Percentiles rank a stretch among this genome's conserved stretches.
phyloP scores from a whole-genome alignment of 2,329 filamentous ascomycete species.

The Claviceps purpurea region DNA sequence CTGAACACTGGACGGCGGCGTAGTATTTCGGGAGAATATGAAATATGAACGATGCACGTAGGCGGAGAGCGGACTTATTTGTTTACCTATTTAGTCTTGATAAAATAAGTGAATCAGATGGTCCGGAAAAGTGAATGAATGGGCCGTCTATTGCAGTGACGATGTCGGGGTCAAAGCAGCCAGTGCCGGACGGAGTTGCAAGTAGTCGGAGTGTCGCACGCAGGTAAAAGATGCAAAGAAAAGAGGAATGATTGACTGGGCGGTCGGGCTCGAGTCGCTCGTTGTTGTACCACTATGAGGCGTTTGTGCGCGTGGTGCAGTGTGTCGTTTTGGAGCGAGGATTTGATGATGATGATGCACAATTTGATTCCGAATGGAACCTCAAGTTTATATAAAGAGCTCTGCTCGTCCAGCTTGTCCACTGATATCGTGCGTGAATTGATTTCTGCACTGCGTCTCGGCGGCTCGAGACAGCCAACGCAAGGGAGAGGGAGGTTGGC shows the following conservation, averaged over 20 bases:
- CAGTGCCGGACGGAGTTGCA: background rate
- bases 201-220: background rate
- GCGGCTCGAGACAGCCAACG: slow-evolving; percentile 5
- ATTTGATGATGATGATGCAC: background rate
- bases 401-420: background rate
- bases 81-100: background rate
- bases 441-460: slow-evolving; percentile 2
- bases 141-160: background rate
- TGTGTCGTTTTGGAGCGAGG: background rate
- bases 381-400: slow-evolving; percentile 7
- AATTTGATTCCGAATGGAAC: background rate
- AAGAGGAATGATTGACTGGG: background rate
- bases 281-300: background rate
- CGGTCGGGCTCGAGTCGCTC: background rate
- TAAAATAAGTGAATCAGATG: background rate
- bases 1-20: background rate
- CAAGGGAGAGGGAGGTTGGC: slow-evolving; percentile 8
- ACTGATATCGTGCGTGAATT: background rate
- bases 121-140: background rate
- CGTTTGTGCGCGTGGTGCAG: background rate
- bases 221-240: background rate
- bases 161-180: background rate
- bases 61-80: no score
- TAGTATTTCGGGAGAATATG: no score
- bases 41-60: no score